Percentiles rank a stretch among this genome's conserved stretches.
Evolutionary conservation across 2,329 filamentous ascomycete species (phyloP).

Genomic region (Parastagonospora nodorum): DNA sequence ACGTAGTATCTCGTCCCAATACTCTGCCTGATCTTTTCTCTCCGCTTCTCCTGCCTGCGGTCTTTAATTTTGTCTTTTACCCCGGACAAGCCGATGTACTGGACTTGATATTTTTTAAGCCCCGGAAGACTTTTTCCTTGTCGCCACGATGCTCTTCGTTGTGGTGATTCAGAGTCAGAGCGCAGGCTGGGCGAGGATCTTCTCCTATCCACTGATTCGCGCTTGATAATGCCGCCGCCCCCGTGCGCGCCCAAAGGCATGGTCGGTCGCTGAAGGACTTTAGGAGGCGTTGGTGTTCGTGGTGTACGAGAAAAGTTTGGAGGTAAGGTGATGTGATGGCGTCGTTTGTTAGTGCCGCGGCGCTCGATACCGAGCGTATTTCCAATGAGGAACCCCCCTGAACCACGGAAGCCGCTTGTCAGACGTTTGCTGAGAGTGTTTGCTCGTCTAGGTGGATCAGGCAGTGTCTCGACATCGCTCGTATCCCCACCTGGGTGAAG

Average conservation of each 20-base stretch:
- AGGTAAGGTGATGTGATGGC: slow-evolving; percentile 34
- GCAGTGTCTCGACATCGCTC: slow-evolving; percentile 42
- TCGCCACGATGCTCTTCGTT: slow-evolving; percentile 27
- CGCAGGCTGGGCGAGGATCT: slow-evolving; percentile 22
- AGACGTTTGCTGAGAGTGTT: slow-evolving; percentile 34
- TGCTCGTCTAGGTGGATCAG: slow-evolving; percentile 22
- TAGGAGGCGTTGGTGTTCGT: slow-evolving; percentile 20
- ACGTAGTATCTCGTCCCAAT: slow-evolving; percentile 56
- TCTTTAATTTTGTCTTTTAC: slow-evolving; percentile 55
- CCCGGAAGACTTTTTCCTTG: slow-evolving; percentile 46
- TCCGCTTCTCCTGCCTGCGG: slow-evolving; percentile 56
- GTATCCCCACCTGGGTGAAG: slow-evolving; percentile 55
- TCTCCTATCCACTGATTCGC: neutral
- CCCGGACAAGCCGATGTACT: slow-evolving; percentile 57
- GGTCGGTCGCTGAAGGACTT: slow-evolving; percentile 34
- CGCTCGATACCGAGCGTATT: slow-evolving; percentile 63
- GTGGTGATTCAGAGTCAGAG: slow-evolving; percentile 16
- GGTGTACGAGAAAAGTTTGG: slow-evolving; percentile 21
- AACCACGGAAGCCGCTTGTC: slow-evolving; percentile 47
- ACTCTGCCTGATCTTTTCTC: slow-evolving; percentile 59
- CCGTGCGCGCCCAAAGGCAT: slow-evolving; percentile 18
- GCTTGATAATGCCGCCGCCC: slow-evolving; percentile 33
- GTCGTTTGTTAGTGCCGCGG: slow-evolving; percentile 41
- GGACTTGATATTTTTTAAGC: slow-evolving; percentile 53
- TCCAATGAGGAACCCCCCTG: slow-evolving; percentile 56